Evolutionary conservation across 345 rosid species (phyloP).

Genomic region (Gossypium stocksii): DNA sequence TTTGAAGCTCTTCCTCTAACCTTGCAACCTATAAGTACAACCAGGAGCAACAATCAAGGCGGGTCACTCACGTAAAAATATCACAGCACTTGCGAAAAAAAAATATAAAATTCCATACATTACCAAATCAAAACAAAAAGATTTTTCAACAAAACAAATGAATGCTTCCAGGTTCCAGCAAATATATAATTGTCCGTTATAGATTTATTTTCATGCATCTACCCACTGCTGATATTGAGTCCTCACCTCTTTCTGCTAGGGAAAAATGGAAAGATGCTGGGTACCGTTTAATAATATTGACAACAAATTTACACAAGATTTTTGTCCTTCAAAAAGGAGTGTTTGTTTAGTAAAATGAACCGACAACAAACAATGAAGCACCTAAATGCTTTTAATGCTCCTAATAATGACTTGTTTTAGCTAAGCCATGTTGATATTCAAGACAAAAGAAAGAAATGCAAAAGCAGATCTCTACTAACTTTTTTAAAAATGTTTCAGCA

Average conservation of each 20-base stretch:
- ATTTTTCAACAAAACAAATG: neutral
- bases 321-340: neutral
- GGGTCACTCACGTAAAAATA: neutral
- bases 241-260: neutral
- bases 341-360: neutral
- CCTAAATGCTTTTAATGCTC: neutral
- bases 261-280: neutral
- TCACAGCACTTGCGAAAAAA: neutral
- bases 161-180: neutral
- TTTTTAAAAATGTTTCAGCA: neutral
- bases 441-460: neutral
- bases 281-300: neutral
- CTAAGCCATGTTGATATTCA: neutral
- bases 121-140: neutral
- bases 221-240: neutral
- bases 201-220: neutral
- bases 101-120: neutral
- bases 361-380: neutral
- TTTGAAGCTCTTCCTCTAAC: conserved; percentile 71
- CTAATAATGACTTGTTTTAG: neutral
- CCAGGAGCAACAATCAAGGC: neutral
- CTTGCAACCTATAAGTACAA: conserved; percentile 60
- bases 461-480: conserved; percentile 1
- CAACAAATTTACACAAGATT: neutral
- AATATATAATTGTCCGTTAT: neutral